Evolutionary conservation across 208 protist genomes (phyloP).

Genomic region (Trypanosoma melophagium): DNA sequence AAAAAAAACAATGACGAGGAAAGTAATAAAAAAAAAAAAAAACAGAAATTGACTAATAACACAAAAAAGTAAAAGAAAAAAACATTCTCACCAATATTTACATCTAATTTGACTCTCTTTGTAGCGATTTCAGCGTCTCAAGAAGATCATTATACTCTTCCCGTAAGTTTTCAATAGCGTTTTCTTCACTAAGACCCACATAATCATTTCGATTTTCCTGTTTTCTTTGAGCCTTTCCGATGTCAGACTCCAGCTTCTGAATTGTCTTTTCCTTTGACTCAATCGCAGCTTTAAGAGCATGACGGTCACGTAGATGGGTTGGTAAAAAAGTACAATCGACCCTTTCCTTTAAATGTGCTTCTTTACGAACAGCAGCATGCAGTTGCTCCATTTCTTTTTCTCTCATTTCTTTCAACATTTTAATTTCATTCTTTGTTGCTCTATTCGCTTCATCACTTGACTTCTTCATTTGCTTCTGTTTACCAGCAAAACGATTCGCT

Average conservation of each 20-base stretch:
- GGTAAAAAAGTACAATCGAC: constrained; percentile 34
- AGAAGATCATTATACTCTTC: constrained; percentile 77
- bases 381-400: constrained; percentile 46
- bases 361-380: constrained; percentile 33
- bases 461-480: constrained; percentile 53
- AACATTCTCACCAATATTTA: not conserved
- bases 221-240: constrained; percentile 28
- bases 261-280: constrained; percentile 37
- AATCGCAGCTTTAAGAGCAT: constrained; percentile 53
- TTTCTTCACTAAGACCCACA: not conserved
- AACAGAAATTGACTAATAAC: not conserved
- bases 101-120: not conserved
- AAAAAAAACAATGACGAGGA: too few relatives aligned
- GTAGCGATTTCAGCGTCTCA: constrained; percentile 53
- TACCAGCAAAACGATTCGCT: constrained; percentile 47
- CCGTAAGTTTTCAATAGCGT: constrained; percentile 55
- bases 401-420: constrained; percentile 63
- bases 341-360: constrained; percentile 49
- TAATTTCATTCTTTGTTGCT: constrained; percentile 54
- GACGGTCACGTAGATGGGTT: constrained; percentile 28
- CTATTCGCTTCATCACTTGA: constrained; percentile 71
- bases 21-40: not conserved
- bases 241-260: constrained; percentile 46
- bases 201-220: constrained; percentile 17
- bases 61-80: not conserved